Percentiles rank a stretch among this genome's conserved stretches.
These are phyloP conservation scores for Fraxinus anomala DNA, from an alignment of 257 asterid genomes.

Conservation along the genomic window DNA sequence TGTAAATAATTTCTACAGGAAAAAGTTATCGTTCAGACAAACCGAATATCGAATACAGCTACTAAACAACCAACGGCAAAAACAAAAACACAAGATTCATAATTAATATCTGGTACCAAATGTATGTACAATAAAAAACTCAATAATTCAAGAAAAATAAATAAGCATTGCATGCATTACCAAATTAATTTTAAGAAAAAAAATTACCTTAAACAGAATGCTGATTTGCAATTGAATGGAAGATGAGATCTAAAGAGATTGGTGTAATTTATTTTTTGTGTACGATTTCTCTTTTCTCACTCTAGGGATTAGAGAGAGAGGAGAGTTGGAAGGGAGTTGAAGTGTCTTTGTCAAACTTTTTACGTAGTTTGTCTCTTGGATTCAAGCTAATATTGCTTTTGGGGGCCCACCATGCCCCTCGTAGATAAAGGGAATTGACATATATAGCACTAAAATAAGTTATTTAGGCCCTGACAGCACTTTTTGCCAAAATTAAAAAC, in stretches of 20 bases:
- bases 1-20: too few relatives aligned
- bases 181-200: background rate
- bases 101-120: background rate
- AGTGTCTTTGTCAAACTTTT: too few relatives aligned
- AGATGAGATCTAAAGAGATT: conserved; percentile 24
- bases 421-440: too few relatives aligned
- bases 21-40: too few relatives aligned
- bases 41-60: background rate
- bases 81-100: background rate
- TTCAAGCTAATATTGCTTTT: too few relatives aligned
- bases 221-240: conserved; percentile 15
- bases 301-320: background rate
- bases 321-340: too few relatives aligned
- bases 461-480: too few relatives aligned
- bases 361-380: too few relatives aligned
- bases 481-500: too few relatives aligned
- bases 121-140: background rate
- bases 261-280: background rate
- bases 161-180: background rate
- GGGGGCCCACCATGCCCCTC: too few relatives aligned
- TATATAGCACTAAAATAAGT: too few relatives aligned
- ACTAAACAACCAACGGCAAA: background rate
- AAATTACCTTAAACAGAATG: conserved; percentile 24
- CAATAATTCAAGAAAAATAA: background rate
- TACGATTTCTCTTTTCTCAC: background rate